A percentile compares a stretch with the other conserved stretches of the same genome.
Conservation (phyloP, 2,329 filamentous ascomycete species). For the Knufia petricola region DNA sequence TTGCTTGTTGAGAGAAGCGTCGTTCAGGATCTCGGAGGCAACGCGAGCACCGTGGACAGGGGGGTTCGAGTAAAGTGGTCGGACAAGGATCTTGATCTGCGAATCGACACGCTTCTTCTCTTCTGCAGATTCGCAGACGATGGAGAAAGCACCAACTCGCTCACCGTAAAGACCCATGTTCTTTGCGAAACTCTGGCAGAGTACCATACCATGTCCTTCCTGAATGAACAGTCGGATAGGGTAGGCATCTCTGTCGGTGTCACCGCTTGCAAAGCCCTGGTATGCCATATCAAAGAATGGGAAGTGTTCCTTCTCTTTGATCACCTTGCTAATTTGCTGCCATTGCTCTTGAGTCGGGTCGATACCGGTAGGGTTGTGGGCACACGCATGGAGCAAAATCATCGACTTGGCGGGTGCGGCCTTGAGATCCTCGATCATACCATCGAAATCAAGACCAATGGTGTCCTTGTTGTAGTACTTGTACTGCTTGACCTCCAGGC, state of each 20-base stretch:
- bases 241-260: conserved; percentile 87
- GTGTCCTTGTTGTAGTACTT: conserved; percentile 99
- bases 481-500: conserved; percentile 87
- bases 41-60: conserved; percentile 94
- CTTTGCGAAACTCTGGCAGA: conserved; percentile 95
- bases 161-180: conserved; percentile 99
- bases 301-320: conserved; percentile 81
- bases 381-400: conserved; percentile 91
- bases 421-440: conserved; percentile 84
- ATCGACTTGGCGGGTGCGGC: conserved; percentile 75
- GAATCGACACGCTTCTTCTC: conserved; percentile 96
- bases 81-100: conserved; percentile 96
- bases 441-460: conserved; percentile 94
- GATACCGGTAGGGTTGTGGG: conserved; percentile 95
- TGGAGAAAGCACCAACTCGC: conserved; percentile 92
- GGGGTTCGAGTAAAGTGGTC: conserved; percentile 96
- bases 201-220: conserved; percentile 77
- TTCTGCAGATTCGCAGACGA: conserved; percentile 72
- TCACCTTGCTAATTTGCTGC: conserved; percentile 75
- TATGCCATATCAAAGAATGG: conserved; percentile 99
- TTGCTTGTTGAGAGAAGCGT: conserved; percentile 73
- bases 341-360: conserved; percentile 89
- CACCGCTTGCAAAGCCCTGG: conserved; percentile 90
- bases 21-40: conserved; percentile 83
- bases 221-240: conserved; percentile 87